phyloP scores from a whole-genome alignment of 495 filamentous ascomycete species.

The Neurospora cerealis region DNA sequence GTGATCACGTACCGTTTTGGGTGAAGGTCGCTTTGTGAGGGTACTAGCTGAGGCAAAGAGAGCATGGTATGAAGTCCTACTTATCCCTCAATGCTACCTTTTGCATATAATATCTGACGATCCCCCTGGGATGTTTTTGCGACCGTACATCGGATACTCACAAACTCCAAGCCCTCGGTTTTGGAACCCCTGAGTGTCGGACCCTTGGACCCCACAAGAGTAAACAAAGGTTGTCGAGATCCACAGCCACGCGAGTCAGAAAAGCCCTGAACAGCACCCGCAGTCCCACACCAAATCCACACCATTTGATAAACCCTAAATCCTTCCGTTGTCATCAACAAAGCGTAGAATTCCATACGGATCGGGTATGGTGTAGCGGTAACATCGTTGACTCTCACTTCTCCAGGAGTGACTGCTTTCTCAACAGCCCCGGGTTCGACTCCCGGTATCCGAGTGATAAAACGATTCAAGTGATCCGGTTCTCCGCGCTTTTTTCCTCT shows the following conservation, averaged over 20 bases:
- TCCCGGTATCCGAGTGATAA: not conserved
- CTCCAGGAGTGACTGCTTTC: not conserved
- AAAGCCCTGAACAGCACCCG: not conserved
- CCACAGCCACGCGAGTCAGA: not conserved
- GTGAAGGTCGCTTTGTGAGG: conserved; percentile 7
- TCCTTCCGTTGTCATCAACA: not conserved
- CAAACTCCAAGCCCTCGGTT: not conserved
- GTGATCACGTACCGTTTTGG: conserved; percentile 30
- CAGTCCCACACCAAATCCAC: not conserved
- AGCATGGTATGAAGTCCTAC: not conserved
- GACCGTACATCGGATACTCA: not conserved
- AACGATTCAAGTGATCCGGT: not conserved
- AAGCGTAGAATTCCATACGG: not conserved
- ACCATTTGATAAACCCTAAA: not conserved
- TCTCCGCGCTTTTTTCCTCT: not conserved
- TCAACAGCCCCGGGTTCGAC: not conserved
- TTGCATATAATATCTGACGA: not conserved
- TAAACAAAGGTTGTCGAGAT: not conserved
- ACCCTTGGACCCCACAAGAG: not conserved
- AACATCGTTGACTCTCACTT: not conserved
- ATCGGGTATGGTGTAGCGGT: not conserved
- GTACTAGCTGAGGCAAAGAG: not conserved
- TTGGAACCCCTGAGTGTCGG: not conserved
- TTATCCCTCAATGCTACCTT: not conserved
- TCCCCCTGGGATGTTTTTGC: not conserved